Base-by-base conservation (phyloP, 2,329 filamentous ascomycete genomes). In the Cercospora zeina region DNA sequence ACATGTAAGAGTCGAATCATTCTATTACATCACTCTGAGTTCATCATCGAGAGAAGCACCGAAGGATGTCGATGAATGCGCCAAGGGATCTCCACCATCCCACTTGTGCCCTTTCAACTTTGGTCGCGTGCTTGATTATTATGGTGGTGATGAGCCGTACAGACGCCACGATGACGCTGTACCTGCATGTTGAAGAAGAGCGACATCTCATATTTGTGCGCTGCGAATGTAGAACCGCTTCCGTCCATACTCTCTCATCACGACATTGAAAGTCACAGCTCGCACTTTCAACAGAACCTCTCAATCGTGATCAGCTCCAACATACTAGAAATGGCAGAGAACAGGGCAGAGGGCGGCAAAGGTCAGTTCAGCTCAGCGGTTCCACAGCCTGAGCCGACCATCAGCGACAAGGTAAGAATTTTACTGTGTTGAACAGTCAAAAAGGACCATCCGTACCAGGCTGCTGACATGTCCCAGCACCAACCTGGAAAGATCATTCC, bases 401-500 rank as follows among this genome's bases (percentile, higher is more conserved):
- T 58, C 59, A 61, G 49, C 45, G 45, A 49, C 34, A 56, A 62
- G 54, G 55, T 59, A 42, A 42, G 59, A 14, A 2, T 19, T 4
- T 33, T 16, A 16, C 24, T 55, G 14, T 21, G 21, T 19, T 54
- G 19, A 49, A 30, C 39, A 54, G 10, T 16, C 53, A n/a, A 19
- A 50, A 60, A 19, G 54, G 36, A 27, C 24, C 24, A 10, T 58
- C 30, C 16, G 50, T 56, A 31, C 42, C n/a, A 34, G 53, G n/a
- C 50, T 59, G 24, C 67, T 53, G 6, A 53, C 49, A 11, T 31
- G 11, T 7, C 5, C 13, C 49, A 89, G 87, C 88, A 91, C 75
- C 80, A 85, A 71, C 82, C 83, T 3, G 88, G 88, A 57, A 78
- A 81, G 68, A 81, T 84, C 64, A 81, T 85, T 61, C 55, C 55